Conservation (phyloP, 148 eudicot species). For the Bassia scoparia region DNA sequence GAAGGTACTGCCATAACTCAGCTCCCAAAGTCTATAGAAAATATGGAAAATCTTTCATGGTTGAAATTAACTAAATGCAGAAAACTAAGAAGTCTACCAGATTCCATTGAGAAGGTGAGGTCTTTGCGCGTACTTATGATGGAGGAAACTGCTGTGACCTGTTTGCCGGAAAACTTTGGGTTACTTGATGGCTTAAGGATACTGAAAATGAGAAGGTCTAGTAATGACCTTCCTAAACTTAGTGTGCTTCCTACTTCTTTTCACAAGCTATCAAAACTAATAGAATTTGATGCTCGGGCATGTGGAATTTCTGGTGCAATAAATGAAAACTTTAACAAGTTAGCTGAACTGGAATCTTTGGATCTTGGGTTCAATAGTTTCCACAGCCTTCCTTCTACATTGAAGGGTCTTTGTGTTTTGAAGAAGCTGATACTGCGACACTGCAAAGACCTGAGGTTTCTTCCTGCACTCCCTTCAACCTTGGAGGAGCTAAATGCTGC, state of each 20-base stretch:
- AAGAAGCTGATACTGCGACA: slow-evolving; percentile 37
- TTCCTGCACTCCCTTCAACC: slow-evolving; percentile 57
- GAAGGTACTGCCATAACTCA: slow-evolving; percentile 34
- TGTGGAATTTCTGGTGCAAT: slow-evolving; percentile 47
- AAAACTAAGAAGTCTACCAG: slow-evolving; percentile 36
- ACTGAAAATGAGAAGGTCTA: slow-evolving; percentile 41
- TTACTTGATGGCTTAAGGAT: slow-evolving; percentile 38
- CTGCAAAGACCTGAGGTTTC: slow-evolving; percentile 40
- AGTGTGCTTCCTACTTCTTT: slow-evolving; percentile 45
- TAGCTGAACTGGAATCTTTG: slow-evolving; percentile 41
- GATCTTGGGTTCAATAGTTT: slow-evolving; percentile 50
- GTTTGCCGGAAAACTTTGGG: slow-evolving; percentile 53
- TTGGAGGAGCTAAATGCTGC: slow-evolving; percentile 48
- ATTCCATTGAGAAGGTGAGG: slow-evolving; percentile 37
- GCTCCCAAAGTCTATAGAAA: slow-evolving; percentile 50
- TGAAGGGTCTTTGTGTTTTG: slow-evolving; percentile 41
- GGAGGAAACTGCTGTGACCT: slow-evolving; percentile 39
- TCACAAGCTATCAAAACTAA: slow-evolving; percentile 35
- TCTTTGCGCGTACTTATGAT: slow-evolving; percentile 40
- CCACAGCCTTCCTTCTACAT: slow-evolving; percentile 43
- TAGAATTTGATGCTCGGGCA: slow-evolving; percentile 50
- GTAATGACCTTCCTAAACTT: neutral
- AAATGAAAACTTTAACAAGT: slow-evolving; percentile 39
- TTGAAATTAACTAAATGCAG: slow-evolving; percentile 40
- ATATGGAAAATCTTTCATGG: slow-evolving; percentile 40